These are phyloP conservation scores for Tympanopsis confertula DNA, from an alignment of 2,329 filamentous ascomycete genomes.

Conservation along the genomic window DNA sequence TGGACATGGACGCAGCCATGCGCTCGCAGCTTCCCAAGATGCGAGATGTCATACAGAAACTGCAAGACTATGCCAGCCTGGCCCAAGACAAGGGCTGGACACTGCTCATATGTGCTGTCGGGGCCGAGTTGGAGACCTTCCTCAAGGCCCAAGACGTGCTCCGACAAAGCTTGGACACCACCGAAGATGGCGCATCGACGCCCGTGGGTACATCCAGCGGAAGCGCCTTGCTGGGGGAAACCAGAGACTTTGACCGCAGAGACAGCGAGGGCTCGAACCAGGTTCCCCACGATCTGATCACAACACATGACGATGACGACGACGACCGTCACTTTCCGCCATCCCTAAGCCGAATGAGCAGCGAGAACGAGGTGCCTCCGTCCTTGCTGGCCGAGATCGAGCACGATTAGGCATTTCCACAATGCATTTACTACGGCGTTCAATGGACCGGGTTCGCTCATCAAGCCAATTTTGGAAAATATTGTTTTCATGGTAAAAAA, in stretches of 20 bases:
- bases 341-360: constrained; percentile 15
- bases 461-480: too few relatives aligned
- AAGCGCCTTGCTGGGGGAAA: not conserved
- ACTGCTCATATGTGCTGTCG: constrained; percentile 62
- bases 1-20: constrained; percentile 24
- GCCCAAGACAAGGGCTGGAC: constrained; percentile 60
- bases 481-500: too few relatives aligned
- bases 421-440: too few relatives aligned
- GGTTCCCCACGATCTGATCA: constrained; percentile 3
- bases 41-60: constrained; percentile 36
- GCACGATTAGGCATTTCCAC: constrained; percentile 6
- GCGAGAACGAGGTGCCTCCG: constrained; percentile 35
- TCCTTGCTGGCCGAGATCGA: constrained; percentile 38
- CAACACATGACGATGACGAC: constrained; percentile 2
- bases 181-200: constrained; percentile 12
- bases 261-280: not conserved
- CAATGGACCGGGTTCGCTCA: too few relatives aligned
- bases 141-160: constrained; percentile 46
- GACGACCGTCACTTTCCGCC: not conserved
- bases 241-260: not conserved
- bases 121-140: constrained; percentile 62
- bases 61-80: constrained; percentile 39
- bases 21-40: constrained; percentile 40
- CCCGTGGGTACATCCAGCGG: not conserved
- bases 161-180: constrained; percentile 17